Evolutionary conservation across 1,284 basidiomycete species (phyloP).

Genomic region (Ceratobasidium sp.): DNA sequence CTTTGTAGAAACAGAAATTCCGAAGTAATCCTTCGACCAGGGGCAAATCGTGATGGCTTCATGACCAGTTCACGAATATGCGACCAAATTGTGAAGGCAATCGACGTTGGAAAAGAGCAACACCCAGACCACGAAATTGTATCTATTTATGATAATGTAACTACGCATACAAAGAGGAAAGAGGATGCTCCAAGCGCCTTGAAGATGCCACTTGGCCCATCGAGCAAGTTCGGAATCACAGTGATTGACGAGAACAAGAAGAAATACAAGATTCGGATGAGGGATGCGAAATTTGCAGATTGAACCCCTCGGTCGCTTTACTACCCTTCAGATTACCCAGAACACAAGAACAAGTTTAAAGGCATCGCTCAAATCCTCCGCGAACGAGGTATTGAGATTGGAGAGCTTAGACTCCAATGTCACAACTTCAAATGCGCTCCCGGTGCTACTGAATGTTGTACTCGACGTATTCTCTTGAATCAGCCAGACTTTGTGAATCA

Average conservation of each 20-base stretch:
- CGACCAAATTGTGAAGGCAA: constrained; percentile 49
- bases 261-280: constrained; percentile 45
- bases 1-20: background rate
- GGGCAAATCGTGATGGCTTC: constrained; percentile 56
- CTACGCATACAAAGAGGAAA: constrained; percentile 51
- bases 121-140: constrained; percentile 48
- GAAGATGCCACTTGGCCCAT: constrained; percentile 48
- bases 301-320: constrained; percentile 12
- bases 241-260: background rate
- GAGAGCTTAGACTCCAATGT: background rate
- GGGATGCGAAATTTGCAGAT: constrained; percentile 43
- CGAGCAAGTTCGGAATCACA: background rate
- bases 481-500: constrained; percentile 49
- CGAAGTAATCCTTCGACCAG: background rate
- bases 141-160: constrained; percentile 53
- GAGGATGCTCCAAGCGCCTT: constrained; percentile 50
- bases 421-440: background rate
- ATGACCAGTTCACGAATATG: constrained; percentile 51
- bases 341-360: background rate
- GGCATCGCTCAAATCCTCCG: background rate
- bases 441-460: background rate
- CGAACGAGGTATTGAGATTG: background rate
- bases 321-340: background rate
- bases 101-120: constrained; percentile 50
- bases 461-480: constrained; percentile 16